A percentile compares a stretch with the other conserved stretches of the same genome.
Evolutionary conservation across 164 flowering plant genomes (phyloP).

Genomic region (Magnolia officinalis): DNA sequence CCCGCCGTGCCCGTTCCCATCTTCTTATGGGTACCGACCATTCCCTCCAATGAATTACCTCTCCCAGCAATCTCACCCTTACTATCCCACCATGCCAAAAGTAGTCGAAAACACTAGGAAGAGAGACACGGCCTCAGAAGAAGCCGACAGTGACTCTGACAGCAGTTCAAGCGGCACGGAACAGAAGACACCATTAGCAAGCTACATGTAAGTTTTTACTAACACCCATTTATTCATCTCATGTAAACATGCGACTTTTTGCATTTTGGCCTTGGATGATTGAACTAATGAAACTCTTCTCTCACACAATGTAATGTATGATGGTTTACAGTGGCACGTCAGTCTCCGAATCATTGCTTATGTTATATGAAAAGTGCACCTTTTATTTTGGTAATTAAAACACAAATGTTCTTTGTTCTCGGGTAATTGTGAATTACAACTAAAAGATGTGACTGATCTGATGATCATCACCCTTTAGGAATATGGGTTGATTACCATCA

Average conservation of each 20-base stretch:
- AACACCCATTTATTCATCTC: not conserved
- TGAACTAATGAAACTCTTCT: no score
- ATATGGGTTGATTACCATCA: no score
- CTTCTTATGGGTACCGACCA: slow-evolving; percentile 31
- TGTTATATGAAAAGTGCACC: no score
- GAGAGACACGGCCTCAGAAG: slow-evolving; percentile 22
- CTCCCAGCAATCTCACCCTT: slow-evolving; percentile 34
- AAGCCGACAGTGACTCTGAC: slow-evolving; percentile 31
- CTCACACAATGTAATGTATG: no score
- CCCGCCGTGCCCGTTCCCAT: slow-evolving; percentile 27
- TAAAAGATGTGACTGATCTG: no score
- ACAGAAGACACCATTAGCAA: slow-evolving; percentile 15
- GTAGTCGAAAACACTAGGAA: slow-evolving; percentile 9
- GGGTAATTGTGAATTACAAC: no score
- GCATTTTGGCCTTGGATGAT: not conserved
- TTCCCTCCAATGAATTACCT: slow-evolving; percentile 22
- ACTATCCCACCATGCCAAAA: slow-evolving; percentile 18
- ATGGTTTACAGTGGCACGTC: no score
- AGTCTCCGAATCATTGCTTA: no score
- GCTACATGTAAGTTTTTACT: slow-evolving; percentile 11
- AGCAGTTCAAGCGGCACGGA: slow-evolving; percentile 40
- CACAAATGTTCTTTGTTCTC: no score
- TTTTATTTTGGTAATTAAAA: no score
- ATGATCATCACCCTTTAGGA: no score
- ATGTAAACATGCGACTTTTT: not conserved